A percentile compares a stretch with the other conserved stretches of the same genome.
Evolutionary conservation across 345 rosid genomes (phyloP).

Genomic region (Trapa bicornis): DNA sequence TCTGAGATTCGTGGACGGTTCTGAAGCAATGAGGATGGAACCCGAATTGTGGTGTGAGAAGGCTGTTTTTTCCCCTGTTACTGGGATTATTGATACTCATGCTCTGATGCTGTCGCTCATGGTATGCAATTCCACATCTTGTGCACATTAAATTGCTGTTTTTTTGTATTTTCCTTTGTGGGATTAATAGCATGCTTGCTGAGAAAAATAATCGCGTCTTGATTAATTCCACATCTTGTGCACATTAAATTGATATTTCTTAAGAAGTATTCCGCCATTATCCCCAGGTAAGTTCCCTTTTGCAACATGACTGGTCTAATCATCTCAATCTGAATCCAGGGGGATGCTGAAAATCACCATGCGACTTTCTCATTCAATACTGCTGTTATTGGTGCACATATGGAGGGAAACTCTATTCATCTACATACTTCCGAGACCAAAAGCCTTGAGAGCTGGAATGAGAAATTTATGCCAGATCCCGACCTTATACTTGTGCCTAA

Average conservation of each 20-base stretch:
- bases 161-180: not conserved
- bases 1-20: slow-evolving; percentile 56
- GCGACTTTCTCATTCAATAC: slow-evolving; percentile 72
- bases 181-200: not conserved
- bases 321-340: slow-evolving; percentile 38
- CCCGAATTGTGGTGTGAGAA: slow-evolving; percentile 64
- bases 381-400: slow-evolving; percentile 47
- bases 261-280: not conserved
- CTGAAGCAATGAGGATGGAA: slow-evolving; percentile 71
- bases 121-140: slow-evolving; percentile 27
- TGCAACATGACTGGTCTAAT: slow-evolving; percentile 28
- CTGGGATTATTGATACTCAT: slow-evolving; percentile 79
- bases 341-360: slow-evolving; percentile 61
- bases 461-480: slow-evolving; percentile 20
- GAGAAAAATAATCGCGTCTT: not conserved
- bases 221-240: no score
- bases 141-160: not conserved
- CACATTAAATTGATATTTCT: not conserved
- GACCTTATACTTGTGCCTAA: slow-evolving; percentile 52
- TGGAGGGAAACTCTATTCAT: slow-evolving; percentile 40
- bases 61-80: slow-evolving; percentile 62
- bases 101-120: slow-evolving; percentile 68
- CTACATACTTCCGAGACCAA: slow-evolving; percentile 43
- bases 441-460: slow-evolving; percentile 32
- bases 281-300: slow-evolving; percentile 17